phyloP scores from a whole-genome alignment of 2,329 filamentous ascomycete genomes.

The Aspergillus clavatus region DNA sequence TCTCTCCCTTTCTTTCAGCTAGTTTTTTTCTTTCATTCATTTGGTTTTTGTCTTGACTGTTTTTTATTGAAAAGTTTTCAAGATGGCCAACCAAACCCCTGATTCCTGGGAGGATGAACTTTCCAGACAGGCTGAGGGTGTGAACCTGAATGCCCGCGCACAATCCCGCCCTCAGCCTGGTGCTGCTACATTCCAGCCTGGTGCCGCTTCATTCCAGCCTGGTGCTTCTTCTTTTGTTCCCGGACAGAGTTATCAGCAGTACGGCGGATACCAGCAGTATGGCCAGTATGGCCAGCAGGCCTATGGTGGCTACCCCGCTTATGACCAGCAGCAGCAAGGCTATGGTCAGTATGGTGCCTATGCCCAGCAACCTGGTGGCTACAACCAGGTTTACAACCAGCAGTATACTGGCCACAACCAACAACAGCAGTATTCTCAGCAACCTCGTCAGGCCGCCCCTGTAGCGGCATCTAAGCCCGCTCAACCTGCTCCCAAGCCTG shows the following conservation, averaged over 20 bases:
- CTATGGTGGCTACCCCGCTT: slow-evolving; percentile 51
- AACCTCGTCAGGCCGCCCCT: slow-evolving; percentile 44
- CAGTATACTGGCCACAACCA: slow-evolving; percentile 61
- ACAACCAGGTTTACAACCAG: slow-evolving; percentile 42
- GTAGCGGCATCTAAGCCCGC: slow-evolving; percentile 41
- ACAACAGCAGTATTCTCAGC: slow-evolving; percentile 20
- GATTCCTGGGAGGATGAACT: slow-evolving; percentile 96
- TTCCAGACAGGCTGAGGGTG: slow-evolving; percentile 68
- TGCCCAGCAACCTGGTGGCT: slow-evolving; percentile 35
- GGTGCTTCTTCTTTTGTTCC: slow-evolving; percentile 69
- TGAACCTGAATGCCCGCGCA: slow-evolving; percentile 65
- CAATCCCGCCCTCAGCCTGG: slow-evolving; percentile 46
- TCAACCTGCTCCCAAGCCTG: slow-evolving; percentile 48
- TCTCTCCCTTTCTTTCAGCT: slow-evolving; percentile 1
- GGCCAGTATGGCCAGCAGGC: slow-evolving; percentile 43
- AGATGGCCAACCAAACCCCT: slow-evolving; percentile 70
- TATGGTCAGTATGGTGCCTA: slow-evolving; percentile 44
- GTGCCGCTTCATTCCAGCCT: slow-evolving; percentile 59
- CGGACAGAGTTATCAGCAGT: slow-evolving; percentile 61
- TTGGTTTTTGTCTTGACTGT: slow-evolving; percentile 19
- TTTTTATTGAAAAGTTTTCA: slow-evolving; percentile 26
- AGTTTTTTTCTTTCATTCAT: slow-evolving; percentile 12
- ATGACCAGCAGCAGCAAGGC: slow-evolving; percentile 42
- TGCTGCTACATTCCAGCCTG: slow-evolving; percentile 58
- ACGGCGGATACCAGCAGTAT: slow-evolving; percentile 51